A percentile compares a stretch with the other conserved stretches of the same genome.
Conservation (phyloP, 441 rosid species). For the Gossypium trilobum region DNA sequence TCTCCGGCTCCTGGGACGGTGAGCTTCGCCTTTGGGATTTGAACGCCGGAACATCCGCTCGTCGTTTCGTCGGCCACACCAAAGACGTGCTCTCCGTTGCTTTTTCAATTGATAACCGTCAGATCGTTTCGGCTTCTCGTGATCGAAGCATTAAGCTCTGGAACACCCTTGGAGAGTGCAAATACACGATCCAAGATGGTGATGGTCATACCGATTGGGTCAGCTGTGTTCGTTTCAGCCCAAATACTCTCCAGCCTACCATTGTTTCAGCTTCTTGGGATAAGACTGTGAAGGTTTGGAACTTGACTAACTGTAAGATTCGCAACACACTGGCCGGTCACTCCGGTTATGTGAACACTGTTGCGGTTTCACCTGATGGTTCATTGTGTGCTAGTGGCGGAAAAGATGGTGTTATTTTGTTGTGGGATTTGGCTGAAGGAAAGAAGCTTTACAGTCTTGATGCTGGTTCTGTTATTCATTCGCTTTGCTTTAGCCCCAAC, state of each 20-base stretch:
- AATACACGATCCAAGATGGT: slow-evolving; percentile 72
- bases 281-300: slow-evolving; percentile 84
- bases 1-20: slow-evolving; percentile 94
- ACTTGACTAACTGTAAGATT: slow-evolving; percentile 77
- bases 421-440: slow-evolving; percentile 94
- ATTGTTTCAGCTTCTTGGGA: slow-evolving; percentile 84
- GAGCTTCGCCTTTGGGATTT: slow-evolving; percentile 99
- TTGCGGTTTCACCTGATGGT: slow-evolving; percentile 93
- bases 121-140: slow-evolving; percentile 92
- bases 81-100: slow-evolving; percentile 94
- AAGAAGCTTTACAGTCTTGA: slow-evolving; percentile 82
- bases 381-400: slow-evolving; percentile 95
- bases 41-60: slow-evolving; percentile 56
- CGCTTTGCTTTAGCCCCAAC: slow-evolving; percentile 85
- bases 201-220: slow-evolving; percentile 83
- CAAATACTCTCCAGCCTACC: slow-evolving; percentile 62
- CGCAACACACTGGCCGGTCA: slow-evolving; percentile 66
- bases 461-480: slow-evolving; percentile 62
- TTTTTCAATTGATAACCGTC: slow-evolving; percentile 89
- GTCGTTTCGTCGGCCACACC: slow-evolving; percentile 85
- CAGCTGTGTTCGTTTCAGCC: slow-evolving; percentile 84
- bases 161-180: slow-evolving; percentile 90
- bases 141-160: slow-evolving; percentile 78
- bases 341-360: slow-evolving; percentile 78
- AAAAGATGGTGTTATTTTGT: slow-evolving; percentile 73